These are phyloP conservation scores for Cryptococcus maquisensis DNA, from an alignment of 1,284 basidiomycete species.

Conservation along the genomic window DNA sequence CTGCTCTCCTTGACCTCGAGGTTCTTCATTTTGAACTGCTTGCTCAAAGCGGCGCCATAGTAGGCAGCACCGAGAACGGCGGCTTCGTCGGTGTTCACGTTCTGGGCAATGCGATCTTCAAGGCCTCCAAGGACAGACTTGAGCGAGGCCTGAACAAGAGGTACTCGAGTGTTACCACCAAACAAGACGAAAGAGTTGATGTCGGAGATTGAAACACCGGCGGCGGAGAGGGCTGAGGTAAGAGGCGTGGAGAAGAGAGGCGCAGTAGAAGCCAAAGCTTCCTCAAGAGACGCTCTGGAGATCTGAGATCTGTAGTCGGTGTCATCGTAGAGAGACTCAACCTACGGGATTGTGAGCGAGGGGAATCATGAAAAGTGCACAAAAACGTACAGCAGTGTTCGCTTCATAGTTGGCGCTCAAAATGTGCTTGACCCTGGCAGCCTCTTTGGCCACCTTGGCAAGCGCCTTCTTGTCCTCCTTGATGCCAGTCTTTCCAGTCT, in stretches of 20 bases:
- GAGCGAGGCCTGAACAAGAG: slow-evolving; percentile 82
- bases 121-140: slow-evolving; percentile 70
- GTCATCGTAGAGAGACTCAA: slow-evolving; percentile 86
- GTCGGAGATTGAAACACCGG: slow-evolving; percentile 63
- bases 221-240: slow-evolving; percentile 65
- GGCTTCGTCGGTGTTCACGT: slow-evolving; percentile 96
- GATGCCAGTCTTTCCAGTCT: slow-evolving; percentile 38
- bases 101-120: slow-evolving; percentile 73
- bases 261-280: slow-evolving; percentile 57
- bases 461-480: slow-evolving; percentile 70
- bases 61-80: slow-evolving; percentile 91
- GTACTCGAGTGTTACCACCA: slow-evolving; percentile 84
- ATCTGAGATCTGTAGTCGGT: slow-evolving; percentile 82
- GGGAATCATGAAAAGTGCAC: no score
- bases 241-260: slow-evolving; percentile 66
- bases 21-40: slow-evolving; percentile 93
- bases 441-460: slow-evolving; percentile 92
- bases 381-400: slow-evolving; percentile 60
- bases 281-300: slow-evolving; percentile 75
- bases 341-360: slow-evolving; percentile 46
- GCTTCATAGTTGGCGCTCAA: slow-evolving; percentile 89
- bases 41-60: slow-evolving; percentile 81
- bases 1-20: slow-evolving; percentile 76
- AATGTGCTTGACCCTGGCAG: slow-evolving; percentile 83
- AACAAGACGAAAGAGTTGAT: slow-evolving; percentile 85